These are phyloP conservation scores for Saccharum hybrid DNA, from an alignment of 202 grass and related monocot species.

Conservation along the genomic window DNA sequence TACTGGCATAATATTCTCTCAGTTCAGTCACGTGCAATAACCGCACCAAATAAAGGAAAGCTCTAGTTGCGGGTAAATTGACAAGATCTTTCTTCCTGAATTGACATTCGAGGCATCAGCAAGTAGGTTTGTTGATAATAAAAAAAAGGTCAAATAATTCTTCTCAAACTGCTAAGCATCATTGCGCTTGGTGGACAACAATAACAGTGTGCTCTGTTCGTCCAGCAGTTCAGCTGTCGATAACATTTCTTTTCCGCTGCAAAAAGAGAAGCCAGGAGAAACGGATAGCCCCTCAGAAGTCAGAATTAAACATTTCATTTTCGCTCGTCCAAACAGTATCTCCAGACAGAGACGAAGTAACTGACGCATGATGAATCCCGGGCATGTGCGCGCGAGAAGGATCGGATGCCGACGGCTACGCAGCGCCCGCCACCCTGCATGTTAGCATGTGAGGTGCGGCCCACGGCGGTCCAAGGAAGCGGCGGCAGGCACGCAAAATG, in stretches of 20 bases:
- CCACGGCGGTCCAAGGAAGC: neutral
- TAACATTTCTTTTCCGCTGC: neutral
- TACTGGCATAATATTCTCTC: neutral
- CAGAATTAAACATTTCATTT: neutral
- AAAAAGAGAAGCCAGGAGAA: neutral
- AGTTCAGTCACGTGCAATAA: neutral
- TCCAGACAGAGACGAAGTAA: neutral
- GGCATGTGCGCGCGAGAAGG: neutral
- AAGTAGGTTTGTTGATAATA: neutral
- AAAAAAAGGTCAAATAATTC: neutral
- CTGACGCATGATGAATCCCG: neutral
- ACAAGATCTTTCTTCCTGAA: neutral
- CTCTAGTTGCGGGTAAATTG: neutral
- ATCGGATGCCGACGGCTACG: conserved; percentile 3
- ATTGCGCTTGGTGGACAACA: neutral
- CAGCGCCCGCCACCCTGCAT: neutral
- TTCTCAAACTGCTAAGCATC: neutral
- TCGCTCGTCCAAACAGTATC: neutral
- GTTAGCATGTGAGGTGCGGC: neutral
- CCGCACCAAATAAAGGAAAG: neutral
- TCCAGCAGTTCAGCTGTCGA: neutral
- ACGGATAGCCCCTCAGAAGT: neutral
- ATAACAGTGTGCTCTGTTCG: neutral
- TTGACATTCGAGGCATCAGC: neutral
- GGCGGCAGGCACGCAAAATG: neutral